Evolutionary conservation across 441 rosid genomes (phyloP).

Genomic region (Hura crepitans): DNA sequence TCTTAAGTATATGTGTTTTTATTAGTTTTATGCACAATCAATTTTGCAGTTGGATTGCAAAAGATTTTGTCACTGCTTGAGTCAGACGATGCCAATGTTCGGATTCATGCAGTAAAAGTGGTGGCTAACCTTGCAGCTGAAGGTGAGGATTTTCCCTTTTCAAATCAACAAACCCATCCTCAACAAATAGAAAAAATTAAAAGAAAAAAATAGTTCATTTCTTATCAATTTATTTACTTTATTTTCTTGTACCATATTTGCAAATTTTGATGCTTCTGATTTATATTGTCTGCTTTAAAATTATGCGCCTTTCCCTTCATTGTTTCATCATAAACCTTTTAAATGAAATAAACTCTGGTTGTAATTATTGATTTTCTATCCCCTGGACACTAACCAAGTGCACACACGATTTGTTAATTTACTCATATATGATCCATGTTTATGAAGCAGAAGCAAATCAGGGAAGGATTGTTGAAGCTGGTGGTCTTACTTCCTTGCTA

Average conservation of each 20-base stretch:
- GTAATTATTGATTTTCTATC: not conserved
- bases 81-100: slow-evolving; percentile 86
- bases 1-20: slow-evolving; percentile 18
- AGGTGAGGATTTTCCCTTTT: slow-evolving; percentile 46
- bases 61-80: slow-evolving; percentile 81
- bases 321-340: not conserved
- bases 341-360: not conserved
- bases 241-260: not conserved
- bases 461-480: slow-evolving; percentile 91
- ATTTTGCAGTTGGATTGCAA: slow-evolving; percentile 78
- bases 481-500: slow-evolving; percentile 88
- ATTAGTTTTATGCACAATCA: slow-evolving; percentile 22
- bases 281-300: not conserved
- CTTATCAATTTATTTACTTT: not conserved
- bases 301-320: not conserved
- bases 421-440: slow-evolving; percentile 17
- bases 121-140: slow-evolving; percentile 98
- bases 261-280: not conserved
- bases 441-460: slow-evolving; percentile 74
- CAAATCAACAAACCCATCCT: not conserved
- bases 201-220: not conserved
- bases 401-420: not conserved
- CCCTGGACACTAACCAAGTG: not conserved
- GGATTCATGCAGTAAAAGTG: slow-evolving; percentile 96
- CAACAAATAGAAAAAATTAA: not conserved